phyloP scores from a whole-genome alignment of 2,329 filamentous ascomycete genomes.

The Emydomyces testavorans region DNA sequence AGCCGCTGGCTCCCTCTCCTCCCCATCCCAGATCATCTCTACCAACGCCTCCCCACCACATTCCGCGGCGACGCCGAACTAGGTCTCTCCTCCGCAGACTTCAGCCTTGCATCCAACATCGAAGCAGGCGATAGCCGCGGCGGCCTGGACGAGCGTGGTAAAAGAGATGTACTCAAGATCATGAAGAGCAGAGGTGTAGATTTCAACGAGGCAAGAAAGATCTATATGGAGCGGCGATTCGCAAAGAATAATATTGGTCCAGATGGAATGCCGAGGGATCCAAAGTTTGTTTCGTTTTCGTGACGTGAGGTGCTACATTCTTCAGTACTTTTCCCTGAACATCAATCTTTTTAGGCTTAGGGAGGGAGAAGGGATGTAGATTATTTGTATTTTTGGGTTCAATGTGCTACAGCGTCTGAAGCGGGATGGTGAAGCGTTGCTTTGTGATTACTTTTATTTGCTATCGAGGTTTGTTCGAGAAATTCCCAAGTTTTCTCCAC shows the following conservation, averaged over 20 bases:
- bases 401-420: neutral
- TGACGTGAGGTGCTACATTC: conserved; percentile 28
- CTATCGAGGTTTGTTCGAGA: neutral
- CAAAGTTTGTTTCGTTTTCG: conserved; percentile 91
- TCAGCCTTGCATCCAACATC: conserved; percentile 73
- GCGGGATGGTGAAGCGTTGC: conserved; percentile 1
- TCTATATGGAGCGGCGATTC: conserved; percentile 78
- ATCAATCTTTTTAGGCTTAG: neutral
- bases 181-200: conserved; percentile 75
- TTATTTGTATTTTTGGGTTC: neutral
- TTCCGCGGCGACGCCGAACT: conserved; percentile 81
- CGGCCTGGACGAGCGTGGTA: conserved; percentile 69
- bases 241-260: conserved; percentile 75
- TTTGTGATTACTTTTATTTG: neutral
- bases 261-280: conserved; percentile 78
- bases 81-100: conserved; percentile 69
- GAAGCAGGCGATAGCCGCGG: conserved; percentile 64
- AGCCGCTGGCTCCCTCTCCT: conserved; percentile 61
- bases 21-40: conserved; percentile 56
- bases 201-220: conserved; percentile 82
- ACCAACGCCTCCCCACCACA: conserved; percentile 62
- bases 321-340: neutral
- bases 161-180: conserved; percentile 71
- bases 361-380: neutral
- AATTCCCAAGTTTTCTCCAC: neutral